Base-by-base conservation (phyloP, 164 flowering plant genomes). In the Protea cynaroides region DNA sequence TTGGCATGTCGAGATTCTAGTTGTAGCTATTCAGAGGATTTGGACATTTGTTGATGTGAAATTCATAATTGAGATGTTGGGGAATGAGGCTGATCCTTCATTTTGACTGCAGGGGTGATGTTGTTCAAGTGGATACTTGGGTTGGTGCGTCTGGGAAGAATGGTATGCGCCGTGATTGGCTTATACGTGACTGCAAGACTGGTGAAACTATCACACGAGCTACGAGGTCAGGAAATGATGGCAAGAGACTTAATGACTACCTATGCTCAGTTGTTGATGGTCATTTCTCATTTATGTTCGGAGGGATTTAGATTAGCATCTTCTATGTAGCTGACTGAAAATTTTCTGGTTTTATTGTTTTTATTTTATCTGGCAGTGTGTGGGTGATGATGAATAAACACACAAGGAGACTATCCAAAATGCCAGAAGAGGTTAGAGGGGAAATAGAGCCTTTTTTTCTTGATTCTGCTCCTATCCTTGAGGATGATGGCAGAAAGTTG, bases 121-220 rank as follows among this genome's bases (percentile, higher is more conserved):
- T 78, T 60, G 87, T 87, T 63, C 76, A 87, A 71, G 87, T 87
- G 38, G 86, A 87, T 69, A 84, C 89, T 56, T 85, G 90, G 88
- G 90, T 86, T 12, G 60, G 77, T 64, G 75, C 78, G 37, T 85
- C 90, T 44, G 90, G 94, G 38, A 87, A 86, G 62, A 87, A 87
- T 79, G 87, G 94, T 22, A 81, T 86, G 89, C 83, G 89, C 0
- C 81, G 94, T 25, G 90, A 86, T 75, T 87, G 90, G 90, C 76
- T 85, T 59, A 46, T 87, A 13, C 77, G 84, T 38, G 87, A 87
- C 64, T 58, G 71, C 51, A 73, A 71, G 40, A 85, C 89, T 25
- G 90, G 94, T 14, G 87, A 85, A 69, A 75, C 66, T 38, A 64
- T 87, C 49, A 83, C 87, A 17, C 75, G 94, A 78, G 94, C 94